These are phyloP conservation scores for Artemisia argyi DNA, from an alignment of 129 eudicot species.

Conservation along the genomic window DNA sequence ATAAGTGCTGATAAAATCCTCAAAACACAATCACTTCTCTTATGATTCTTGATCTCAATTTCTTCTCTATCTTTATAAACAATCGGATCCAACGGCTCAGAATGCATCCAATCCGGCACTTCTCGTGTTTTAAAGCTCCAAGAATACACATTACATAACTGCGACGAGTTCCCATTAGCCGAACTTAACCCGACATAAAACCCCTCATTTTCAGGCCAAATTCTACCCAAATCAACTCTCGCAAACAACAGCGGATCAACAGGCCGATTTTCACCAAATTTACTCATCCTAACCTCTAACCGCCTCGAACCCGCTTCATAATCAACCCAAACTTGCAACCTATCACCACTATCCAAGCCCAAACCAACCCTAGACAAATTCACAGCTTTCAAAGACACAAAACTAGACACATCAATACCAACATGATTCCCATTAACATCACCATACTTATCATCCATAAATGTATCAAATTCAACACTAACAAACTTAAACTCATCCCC, in stretches of 20 bases:
- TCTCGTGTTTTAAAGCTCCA: constrained; percentile 66
- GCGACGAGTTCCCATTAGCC: constrained; percentile 60
- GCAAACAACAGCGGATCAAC: constrained; percentile 50
- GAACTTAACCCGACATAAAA: constrained; percentile 65
- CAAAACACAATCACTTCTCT: constrained; percentile 60
- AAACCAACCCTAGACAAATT: constrained; percentile 53
- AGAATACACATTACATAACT: constrained; percentile 55
- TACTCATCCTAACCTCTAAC: constrained; percentile 62
- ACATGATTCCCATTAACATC: constrained; percentile 72
- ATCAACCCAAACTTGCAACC: constrained; percentile 83
- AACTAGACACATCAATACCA: constrained; percentile 52
- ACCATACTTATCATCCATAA: constrained; percentile 46
- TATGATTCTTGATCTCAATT: constrained; percentile 23
- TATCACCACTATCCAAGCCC: constrained; percentile 54
- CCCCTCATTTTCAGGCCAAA: constrained; percentile 51
- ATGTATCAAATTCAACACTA: constrained; percentile 74
- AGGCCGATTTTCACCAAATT: constrained; percentile 55
- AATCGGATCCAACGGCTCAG: constrained; percentile 78
- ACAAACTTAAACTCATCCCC: constrained; percentile 39
- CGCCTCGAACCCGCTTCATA: constrained; percentile 63
- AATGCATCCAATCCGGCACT: constrained; percentile 82
- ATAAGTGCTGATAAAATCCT: constrained; percentile 60
- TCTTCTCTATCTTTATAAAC: constrained; percentile 19
- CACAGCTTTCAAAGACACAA: constrained; percentile 52
- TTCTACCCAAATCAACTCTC: constrained; percentile 53